These are phyloP conservation scores for Arachis stenosperma DNA, from an alignment of 306 rosid species.

Conservation along the genomic window DNA sequence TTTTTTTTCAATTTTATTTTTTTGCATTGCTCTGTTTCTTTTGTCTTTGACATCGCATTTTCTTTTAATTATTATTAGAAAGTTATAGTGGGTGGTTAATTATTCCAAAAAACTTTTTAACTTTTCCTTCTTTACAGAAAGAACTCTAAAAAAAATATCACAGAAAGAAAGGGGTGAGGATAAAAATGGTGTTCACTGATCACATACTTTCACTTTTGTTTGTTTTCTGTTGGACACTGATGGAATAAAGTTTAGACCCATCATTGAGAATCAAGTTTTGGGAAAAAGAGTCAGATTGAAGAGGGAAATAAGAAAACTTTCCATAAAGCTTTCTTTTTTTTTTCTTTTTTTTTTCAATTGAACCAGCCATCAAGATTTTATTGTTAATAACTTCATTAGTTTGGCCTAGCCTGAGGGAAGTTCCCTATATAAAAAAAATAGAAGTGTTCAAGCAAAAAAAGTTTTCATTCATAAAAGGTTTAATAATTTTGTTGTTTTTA, in stretches of 20 bases:
- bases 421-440: no score
- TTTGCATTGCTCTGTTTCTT: background rate
- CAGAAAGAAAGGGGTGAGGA: constrained; percentile 25
- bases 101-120: constrained; percentile 36
- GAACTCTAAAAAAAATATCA: background rate
- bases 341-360: background rate
- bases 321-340: constrained; percentile 16
- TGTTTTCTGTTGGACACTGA: constrained; percentile 43
- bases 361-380: no score
- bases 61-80: constrained; percentile 1
- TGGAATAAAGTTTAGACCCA: constrained; percentile 43
- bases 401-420: no score
- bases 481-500: no score
- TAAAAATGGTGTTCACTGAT: constrained; percentile 24
- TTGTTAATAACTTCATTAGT: no score
- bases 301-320: constrained; percentile 13
- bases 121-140: constrained; percentile 34
- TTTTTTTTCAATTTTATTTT: no score
- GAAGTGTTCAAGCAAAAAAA: no score
- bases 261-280: constrained; percentile 42
- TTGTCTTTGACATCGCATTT: constrained; percentile 22
- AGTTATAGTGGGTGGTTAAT: background rate
- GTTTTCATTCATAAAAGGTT: no score
- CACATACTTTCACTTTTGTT: constrained; percentile 31
- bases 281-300: constrained; percentile 37